Evolutionary conservation across 2,329 filamentous ascomycete species (phyloP).

Genomic region (Verticillium nubilum): DNA sequence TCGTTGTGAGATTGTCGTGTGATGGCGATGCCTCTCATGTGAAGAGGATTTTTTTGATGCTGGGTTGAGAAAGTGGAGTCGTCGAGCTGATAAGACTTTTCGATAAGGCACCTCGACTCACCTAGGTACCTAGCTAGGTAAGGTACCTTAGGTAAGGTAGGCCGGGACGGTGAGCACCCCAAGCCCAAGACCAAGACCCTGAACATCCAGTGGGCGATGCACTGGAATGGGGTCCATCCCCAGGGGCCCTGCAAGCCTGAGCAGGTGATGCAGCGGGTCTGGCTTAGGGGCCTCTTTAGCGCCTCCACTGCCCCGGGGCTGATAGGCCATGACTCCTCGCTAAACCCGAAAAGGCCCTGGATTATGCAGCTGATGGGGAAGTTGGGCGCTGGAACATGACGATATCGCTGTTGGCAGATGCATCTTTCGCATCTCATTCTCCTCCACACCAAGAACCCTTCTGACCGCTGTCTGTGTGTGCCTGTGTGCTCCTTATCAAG

Average conservation of each 20-base stretch:
- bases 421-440: neutral
- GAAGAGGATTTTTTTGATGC: neutral
- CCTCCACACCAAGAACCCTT: neutral
- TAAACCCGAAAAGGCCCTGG: neutral
- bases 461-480: neutral
- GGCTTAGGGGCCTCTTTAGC: neutral
- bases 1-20: neutral
- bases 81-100: neutral
- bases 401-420: neutral
- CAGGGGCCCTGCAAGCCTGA: neutral
- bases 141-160: too few relatives aligned
- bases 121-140: too few relatives aligned
- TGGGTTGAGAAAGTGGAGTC: neutral
- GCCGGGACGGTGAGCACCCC: neutral
- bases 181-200: too few relatives aligned
- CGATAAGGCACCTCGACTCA: neutral
- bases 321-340: neutral
- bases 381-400: neutral
- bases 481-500: neutral
- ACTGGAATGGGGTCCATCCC: neutral
- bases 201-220: neutral
- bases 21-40: neutral
- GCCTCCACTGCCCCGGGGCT: neutral
- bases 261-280: neutral
- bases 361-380: neutral